Evolutionary conservation across 1,139 yeast species (phyloP).

Genomic region (Dujonia santamariae): DNA sequence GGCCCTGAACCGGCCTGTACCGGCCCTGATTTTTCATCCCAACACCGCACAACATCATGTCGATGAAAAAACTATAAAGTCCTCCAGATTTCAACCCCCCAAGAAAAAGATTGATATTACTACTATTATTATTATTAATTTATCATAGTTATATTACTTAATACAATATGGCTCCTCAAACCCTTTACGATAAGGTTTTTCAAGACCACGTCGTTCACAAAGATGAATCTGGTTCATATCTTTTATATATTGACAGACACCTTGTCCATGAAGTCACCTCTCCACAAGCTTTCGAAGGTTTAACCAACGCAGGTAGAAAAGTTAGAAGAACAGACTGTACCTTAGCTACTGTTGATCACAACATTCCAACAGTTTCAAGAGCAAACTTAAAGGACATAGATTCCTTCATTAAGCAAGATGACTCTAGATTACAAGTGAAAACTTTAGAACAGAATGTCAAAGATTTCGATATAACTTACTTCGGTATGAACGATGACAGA

Average conservation of each 20-base stretch:
- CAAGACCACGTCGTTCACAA: constrained; percentile 89
- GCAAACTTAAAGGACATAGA: constrained; percentile 67
- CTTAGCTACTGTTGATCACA: constrained; percentile 95
- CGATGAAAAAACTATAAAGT: constrained; percentile 4
- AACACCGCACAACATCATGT: background rate
- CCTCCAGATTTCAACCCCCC: background rate
- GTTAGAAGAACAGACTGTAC: constrained; percentile 96
- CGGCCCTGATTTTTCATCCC: constrained; percentile 4
- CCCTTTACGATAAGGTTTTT: constrained; percentile 94
- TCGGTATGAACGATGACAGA: constrained; percentile 90
- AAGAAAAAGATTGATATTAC: background rate
- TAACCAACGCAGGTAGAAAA: constrained; percentile 76
- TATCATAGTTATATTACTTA: background rate
- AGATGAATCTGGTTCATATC: constrained; percentile 82
- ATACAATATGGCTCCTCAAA: constrained; percentile 44
- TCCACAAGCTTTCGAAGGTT: constrained; percentile 97
- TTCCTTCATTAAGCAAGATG: constrained; percentile 85
- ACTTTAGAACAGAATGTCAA: constrained; percentile 91
- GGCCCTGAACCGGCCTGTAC: constrained; percentile 8
- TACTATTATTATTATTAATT: background rate
- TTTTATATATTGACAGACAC: constrained; percentile 92
- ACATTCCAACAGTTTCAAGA: constrained; percentile 90
- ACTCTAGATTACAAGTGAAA: constrained; percentile 86
- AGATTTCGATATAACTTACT: constrained; percentile 83
- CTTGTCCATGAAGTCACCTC: constrained; percentile 97